phyloP scores from a whole-genome alignment of 176 grass and related monocot species.

The Lolium rigidum region DNA sequence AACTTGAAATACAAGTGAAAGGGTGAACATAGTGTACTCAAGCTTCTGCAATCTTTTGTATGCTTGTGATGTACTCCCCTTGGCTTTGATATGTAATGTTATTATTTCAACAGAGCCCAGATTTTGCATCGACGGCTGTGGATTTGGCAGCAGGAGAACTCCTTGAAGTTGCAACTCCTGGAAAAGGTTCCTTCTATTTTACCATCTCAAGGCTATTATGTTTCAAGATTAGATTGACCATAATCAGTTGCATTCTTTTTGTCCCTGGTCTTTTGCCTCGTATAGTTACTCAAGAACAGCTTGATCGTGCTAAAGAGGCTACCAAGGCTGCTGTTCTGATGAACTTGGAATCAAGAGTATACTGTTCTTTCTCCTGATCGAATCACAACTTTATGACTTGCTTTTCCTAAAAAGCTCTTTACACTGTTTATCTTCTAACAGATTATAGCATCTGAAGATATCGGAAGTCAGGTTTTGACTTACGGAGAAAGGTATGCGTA shows the following conservation, averaged over 20 bases:
- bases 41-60: not conserved
- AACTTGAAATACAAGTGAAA: not conserved
- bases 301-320: conserved; percentile 87
- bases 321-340: conserved; percentile 85
- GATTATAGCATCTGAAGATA: conserved; percentile 85
- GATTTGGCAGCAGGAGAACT: conserved; percentile 82
- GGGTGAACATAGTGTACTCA: not conserved
- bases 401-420: conserved; percentile 26
- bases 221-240: conserved; percentile 20
- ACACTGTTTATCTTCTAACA: conserved; percentile 34
- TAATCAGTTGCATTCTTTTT: conserved; percentile 25
- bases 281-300: conserved; percentile 78
- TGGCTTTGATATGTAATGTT: conserved; percentile 21
- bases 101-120: conserved; percentile 58
- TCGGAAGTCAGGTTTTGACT: conserved; percentile 81
- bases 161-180: conserved; percentile 77
- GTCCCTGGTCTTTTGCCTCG: conserved; percentile 16
- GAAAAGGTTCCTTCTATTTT: conserved; percentile 61
- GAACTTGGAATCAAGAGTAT: conserved; percentile 93
- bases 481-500: conserved; percentile 77
- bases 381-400: conserved; percentile 18
- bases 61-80: conserved; percentile 4
- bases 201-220: conserved; percentile 4
- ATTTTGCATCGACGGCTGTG: conserved; percentile 71
- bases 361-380: conserved; percentile 22